Evolutionary conservation across 2,329 filamentous ascomycete genomes (phyloP).

Genomic region (Fusarium sambucinum): DNA sequence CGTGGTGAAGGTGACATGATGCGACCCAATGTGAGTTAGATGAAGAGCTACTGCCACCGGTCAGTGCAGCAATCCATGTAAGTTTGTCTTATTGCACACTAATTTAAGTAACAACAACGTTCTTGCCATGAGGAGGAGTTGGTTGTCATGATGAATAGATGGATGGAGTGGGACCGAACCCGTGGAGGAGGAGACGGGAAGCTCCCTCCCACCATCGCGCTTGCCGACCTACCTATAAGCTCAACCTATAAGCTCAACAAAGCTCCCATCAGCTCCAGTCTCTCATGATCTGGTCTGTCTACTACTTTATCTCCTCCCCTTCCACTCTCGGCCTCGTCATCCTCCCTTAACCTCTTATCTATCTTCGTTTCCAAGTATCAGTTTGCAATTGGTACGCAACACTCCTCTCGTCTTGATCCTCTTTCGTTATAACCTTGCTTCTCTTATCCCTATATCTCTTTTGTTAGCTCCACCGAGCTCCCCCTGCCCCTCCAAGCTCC

Average conservation of each 20-base stretch:
- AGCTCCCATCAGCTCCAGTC: constrained; percentile 18
- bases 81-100: constrained; percentile 3
- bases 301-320: constrained; percentile 5
- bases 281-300: constrained; percentile 4
- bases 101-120: constrained; percentile 14
- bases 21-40: constrained; percentile 15
- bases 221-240: constrained; percentile 2
- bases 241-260: constrained; percentile 19
- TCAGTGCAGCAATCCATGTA: not conserved
- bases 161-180: constrained; percentile 8
- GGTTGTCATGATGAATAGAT: constrained; percentile 37
- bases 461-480: constrained; percentile 33
- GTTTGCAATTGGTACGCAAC: constrained; percentile 25
- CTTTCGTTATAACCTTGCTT: constrained; percentile 18
- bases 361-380: constrained; percentile 25
- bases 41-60: constrained; percentile 8
- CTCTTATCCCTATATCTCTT: constrained; percentile 27
- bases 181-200: constrained; percentile 18
- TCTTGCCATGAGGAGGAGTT: constrained; percentile 6
- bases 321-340: constrained; percentile 1
- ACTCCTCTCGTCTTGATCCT: constrained; percentile 3
- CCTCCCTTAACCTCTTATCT: constrained; percentile 6
- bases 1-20: constrained; percentile 17
- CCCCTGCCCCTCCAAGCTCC: constrained; percentile 32
- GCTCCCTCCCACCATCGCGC: constrained; percentile 23